Percentiles rank a stretch among this genome's conserved stretches.
Evolutionary conservation across 2,329 filamentous ascomycete species (phyloP).

Genomic region (Beauveria scarabaeidicola): DNA sequence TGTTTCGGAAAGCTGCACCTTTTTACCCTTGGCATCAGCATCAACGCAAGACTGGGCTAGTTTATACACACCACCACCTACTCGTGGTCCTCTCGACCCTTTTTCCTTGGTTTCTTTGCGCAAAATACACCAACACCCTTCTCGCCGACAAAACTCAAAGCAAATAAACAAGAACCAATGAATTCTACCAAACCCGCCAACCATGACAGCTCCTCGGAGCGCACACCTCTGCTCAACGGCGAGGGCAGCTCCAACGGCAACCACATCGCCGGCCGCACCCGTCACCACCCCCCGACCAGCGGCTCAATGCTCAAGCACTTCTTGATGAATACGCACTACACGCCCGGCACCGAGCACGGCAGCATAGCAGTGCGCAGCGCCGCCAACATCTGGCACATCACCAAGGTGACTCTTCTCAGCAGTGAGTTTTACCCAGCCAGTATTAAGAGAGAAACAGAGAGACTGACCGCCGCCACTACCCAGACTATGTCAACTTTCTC

Average conservation of each 20-base stretch:
- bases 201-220: slow-evolving; percentile 24
- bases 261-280: background rate
- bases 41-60: background rate
- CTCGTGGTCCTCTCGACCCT: background rate
- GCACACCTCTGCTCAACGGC: slow-evolving; percentile 35
- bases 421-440: slow-evolving; percentile 34
- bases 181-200: slow-evolving; percentile 24
- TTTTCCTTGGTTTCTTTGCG: background rate
- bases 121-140: background rate
- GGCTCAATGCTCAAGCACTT: slow-evolving; percentile 27
- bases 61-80: background rate
- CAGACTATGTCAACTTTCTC: slow-evolving; percentile 58
- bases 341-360: slow-evolving; percentile 43
- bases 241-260: slow-evolving; percentile 12
- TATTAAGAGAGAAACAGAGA: background rate
- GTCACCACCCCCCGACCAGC: background rate
- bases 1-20: background rate
- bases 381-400: slow-evolving; percentile 45
- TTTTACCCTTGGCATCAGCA: background rate
- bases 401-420: slow-evolving; percentile 49
- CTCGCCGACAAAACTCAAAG: background rate
- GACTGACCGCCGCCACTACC: background rate
- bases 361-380: slow-evolving; percentile 37
- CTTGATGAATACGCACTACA: slow-evolving; percentile 41
- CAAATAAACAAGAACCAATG: slow-evolving; percentile 16